Evolutionary conservation across 2,329 filamentous ascomycete species (phyloP).

Genomic region (Huntiella savannae): DNA sequence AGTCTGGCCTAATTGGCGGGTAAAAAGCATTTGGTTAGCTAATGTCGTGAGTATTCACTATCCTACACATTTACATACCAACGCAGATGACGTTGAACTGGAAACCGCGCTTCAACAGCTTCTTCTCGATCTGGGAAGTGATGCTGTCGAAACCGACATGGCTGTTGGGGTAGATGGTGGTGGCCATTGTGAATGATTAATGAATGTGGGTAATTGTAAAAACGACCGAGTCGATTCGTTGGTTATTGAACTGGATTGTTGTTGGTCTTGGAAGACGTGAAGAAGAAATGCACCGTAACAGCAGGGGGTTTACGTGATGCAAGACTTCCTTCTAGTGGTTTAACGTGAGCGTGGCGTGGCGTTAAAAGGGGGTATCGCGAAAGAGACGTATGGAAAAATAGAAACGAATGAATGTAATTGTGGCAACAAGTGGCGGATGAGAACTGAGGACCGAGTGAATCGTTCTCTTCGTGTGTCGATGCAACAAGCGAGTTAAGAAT

Average conservation of each 20-base stretch:
- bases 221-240: conserved; percentile 12
- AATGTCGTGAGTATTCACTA: not conserved
- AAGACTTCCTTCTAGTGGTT: conserved; percentile 1
- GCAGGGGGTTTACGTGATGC: not conserved
- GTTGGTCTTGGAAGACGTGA: conserved; percentile 17
- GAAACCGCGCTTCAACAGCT: conserved; percentile 98
- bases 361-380: conserved; percentile 11
- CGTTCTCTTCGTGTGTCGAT: not conserved
- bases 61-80: conserved; percentile 47
- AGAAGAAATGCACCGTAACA: conserved; percentile 8
- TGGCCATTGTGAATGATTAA: conserved; percentile 26
- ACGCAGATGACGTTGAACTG: conserved; percentile 99
- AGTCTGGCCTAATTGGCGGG: conserved; percentile 56
- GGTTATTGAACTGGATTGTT: conserved; percentile 14
- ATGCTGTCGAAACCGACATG: conserved; percentile 99
- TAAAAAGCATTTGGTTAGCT: conserved; percentile 2
- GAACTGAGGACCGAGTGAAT: conserved; percentile 2
- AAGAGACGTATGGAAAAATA: conserved; percentile 1
- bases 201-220: conserved; percentile 15
- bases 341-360: conserved; percentile 7
- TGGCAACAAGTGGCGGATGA: not conserved
- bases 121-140: conserved; percentile 97
- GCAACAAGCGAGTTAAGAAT: conserved; percentile 6
- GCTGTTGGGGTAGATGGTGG: conserved; percentile 72
- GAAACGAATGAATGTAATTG: conserved; percentile 7